Conservation (phyloP, 495 filamentous ascomycete genomes). For the Neurospora sp. region DNA sequence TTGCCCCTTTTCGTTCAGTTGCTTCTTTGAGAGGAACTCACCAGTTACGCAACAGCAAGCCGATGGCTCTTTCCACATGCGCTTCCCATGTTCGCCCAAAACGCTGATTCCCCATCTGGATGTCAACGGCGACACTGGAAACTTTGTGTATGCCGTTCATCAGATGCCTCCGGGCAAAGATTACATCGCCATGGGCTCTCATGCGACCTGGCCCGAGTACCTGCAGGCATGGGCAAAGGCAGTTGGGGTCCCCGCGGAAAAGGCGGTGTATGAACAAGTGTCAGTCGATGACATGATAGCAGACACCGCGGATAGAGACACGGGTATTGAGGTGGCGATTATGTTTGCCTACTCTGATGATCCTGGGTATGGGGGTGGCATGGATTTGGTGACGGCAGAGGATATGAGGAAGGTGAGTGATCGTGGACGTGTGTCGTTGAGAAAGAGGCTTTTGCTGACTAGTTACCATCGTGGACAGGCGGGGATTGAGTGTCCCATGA, state of each 20-base stretch:
- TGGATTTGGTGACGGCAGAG: constrained; percentile 26
- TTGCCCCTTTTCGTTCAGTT: not conserved
- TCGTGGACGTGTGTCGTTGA: no score
- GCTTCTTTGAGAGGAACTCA: not conserved
- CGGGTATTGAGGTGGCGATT: constrained; percentile 25
- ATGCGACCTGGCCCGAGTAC: constrained; percentile 26
- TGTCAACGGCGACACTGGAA: constrained; percentile 29
- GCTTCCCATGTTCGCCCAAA: constrained; percentile 23
- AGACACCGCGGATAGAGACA: constrained; percentile 18
- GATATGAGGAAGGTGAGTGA: constrained; percentile 29
- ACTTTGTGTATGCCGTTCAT: constrained; percentile 32
- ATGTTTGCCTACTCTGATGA: constrained; percentile 31
- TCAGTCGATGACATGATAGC: constrained; percentile 26
- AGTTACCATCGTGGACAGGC: constrained; percentile 4
- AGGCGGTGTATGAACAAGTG: constrained; percentile 23
- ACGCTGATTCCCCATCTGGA: constrained; percentile 27
- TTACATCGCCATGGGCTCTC: constrained; percentile 31
- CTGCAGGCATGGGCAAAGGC: constrained; percentile 23
- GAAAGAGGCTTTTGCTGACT: no score
- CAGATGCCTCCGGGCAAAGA: constrained; percentile 32
- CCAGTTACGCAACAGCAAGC: constrained; percentile 7
- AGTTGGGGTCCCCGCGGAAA: constrained; percentile 5
- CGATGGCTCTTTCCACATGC: constrained; percentile 29
- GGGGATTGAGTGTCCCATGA: constrained; percentile 27
- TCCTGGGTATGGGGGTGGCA: constrained; percentile 31